phyloP scores from a whole-genome alignment of 768 basidiomycete species.

The Boletus sensibilis region DNA sequence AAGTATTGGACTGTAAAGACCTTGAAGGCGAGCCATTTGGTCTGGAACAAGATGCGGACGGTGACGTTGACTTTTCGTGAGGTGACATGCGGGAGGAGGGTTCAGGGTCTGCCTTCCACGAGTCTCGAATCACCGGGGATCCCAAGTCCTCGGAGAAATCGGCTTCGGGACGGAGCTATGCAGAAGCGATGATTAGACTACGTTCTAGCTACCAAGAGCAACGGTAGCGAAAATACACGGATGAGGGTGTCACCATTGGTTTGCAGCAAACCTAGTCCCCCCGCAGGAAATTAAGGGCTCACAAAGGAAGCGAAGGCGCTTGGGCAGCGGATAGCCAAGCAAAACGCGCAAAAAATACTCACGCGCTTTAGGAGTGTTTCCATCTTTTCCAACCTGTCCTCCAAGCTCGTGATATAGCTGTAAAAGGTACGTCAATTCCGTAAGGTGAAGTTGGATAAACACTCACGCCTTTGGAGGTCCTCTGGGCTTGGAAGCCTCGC shows the following conservation, averaged over 20 bases:
- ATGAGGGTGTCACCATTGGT: neutral
- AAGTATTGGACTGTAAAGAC: constrained; percentile 5
- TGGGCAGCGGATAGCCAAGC: neutral
- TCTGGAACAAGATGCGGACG: constrained; percentile 16
- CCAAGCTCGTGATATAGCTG: constrained; percentile 58
- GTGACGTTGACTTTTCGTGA: constrained; percentile 26
- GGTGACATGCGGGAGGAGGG: constrained; percentile 4
- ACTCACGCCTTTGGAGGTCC: constrained; percentile 69
- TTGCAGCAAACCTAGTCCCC: neutral
- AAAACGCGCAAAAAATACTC: constrained; percentile 14
- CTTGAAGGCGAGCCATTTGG: constrained; percentile 12
- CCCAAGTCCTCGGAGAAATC: constrained; percentile 66
- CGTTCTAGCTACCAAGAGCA: neutral
- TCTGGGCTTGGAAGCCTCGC: constrained; percentile 64
- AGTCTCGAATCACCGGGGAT: constrained; percentile 57
- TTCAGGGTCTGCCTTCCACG: constrained; percentile 50
- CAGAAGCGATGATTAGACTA: constrained; percentile 12
- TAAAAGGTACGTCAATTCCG: neutral
- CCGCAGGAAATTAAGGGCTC: neutral
- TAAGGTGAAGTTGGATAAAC: neutral
- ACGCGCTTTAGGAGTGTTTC: constrained; percentile 56
- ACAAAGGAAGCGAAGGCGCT: neutral
- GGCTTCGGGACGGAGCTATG: constrained; percentile 58
- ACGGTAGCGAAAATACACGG: neutral
- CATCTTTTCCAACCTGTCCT: constrained; percentile 57